Base-by-base conservation (phyloP, 177 flowering plant genomes). In the Vitis hybrid region DNA sequence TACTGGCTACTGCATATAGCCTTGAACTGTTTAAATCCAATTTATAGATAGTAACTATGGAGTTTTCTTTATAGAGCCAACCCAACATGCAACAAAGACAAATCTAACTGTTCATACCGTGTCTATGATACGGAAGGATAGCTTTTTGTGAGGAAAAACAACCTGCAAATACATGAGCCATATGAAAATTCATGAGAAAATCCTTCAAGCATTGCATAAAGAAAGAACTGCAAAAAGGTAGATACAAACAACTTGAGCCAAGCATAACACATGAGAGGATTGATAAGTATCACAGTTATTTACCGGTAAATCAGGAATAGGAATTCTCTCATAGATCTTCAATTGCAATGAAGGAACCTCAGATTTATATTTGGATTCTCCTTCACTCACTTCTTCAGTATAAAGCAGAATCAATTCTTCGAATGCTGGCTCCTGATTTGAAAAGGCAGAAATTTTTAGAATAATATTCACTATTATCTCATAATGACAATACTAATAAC, bases 271-370 rank as follows among this genome's bases (percentile, higher is more conserved):
- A 23, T 55, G 51, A 60, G 64, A 66, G 51, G 49, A 70, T 49
- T 19, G 49, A 56, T 49, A 56, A 51, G 67, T 67, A 69, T 58
- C 30, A 60, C 51, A 72, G 69, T 15, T 75, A 81, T 76, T 81
- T 83, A 95, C 99, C 17, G 93, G 89, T 65, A 95, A 80, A 83
- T 95, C 99, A 65, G 99, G 99, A 72, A 95, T 86, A 49, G 99
- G 98, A 68, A 95, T 95, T 72, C 66, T 89, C 82, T 95, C 90
- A 71, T 89, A 95, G 66, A 93, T 91, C 83, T 93, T 90, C 78
- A 95, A 70, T 75, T 86, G 91, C 78, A 90, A 77, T 11, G 91
- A 82, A 76, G 91, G 88, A 76, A 80, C 71, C 72, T 78, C 85
- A 62, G 51, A 70, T 69, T 70, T 66, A 32, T 78, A 77, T 18